Percentiles rank a stretch among this genome's conserved stretches.
Evolutionary conservation across 73 alveolate species (phyloP).

Genomic region (Paramecium bursaria): DNA sequence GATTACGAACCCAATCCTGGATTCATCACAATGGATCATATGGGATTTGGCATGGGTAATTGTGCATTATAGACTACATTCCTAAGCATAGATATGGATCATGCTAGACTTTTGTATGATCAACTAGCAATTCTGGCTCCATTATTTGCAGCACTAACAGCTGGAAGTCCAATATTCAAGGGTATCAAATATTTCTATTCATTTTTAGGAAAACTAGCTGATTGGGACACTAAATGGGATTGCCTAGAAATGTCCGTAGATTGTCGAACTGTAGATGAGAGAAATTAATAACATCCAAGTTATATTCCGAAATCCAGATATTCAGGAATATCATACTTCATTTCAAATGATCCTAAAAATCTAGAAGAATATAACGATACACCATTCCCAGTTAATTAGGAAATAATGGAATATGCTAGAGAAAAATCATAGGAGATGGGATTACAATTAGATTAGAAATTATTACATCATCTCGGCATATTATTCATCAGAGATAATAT

Average conservation of each 20-base stretch:
- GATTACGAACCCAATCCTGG: conserved; percentile 79
- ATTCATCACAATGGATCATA: conserved; percentile 83
- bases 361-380: conserved; percentile 75
- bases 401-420: conserved; percentile 72
- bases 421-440: conserved; percentile 74
- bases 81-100: conserved; percentile 72
- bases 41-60: conserved; percentile 91
- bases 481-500: conserved; percentile 93
- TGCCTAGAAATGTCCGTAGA: conserved; percentile 89
- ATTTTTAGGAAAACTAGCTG: conserved; percentile 84
- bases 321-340: conserved; percentile 84
- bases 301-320: conserved; percentile 91
- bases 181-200: no score
- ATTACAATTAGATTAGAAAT: conserved; percentile 75
- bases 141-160: conserved; percentile 81
- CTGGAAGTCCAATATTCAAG: conserved; percentile 82
- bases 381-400: conserved; percentile 81
- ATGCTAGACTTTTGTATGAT: conserved; percentile 83
- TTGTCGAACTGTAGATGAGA: conserved; percentile 92
- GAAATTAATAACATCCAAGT: conserved; percentile 77
- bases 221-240: conserved; percentile 94
- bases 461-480: conserved; percentile 89
- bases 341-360: conserved; percentile 79
- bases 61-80: conserved; percentile 72
- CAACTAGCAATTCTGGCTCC: conserved; percentile 80